Base-by-base conservation (phyloP, 106 monocot genomes). In the Dioscorea dumetorum region DNA sequence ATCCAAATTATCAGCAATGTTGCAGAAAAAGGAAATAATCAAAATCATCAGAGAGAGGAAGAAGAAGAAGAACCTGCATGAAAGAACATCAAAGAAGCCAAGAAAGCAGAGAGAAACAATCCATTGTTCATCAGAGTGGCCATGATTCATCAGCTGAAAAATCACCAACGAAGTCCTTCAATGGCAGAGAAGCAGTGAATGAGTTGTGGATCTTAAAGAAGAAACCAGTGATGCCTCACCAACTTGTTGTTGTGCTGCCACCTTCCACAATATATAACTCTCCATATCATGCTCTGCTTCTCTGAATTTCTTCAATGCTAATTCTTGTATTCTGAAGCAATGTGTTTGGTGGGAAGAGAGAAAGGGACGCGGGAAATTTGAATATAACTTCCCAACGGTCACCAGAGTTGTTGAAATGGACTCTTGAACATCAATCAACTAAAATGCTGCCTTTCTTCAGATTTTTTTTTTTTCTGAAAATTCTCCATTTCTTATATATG, bases 281-380 rank as follows among this genome's bases (percentile, higher is more conserved):
- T 24, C 19, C 15, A 54, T n/a, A n/a, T 41, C 20, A 49, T 48
- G 7, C 11, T 71, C 51, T 61, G 3, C 10, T 50, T 10, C 31
- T 62, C 8, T 48, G 8, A n/a, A 31, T 88, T 78, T 72, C 76
- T 84, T 88, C 18, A 34, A 67, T 20, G 61, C 63, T 59, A 81
- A 67, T 84, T 76, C 48, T 64, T 84, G 78, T 63, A 57, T 57
- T 73, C 34, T 53, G 73, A 88, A 88, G 81, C 84, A 88, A 88
- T 58, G 72, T 70, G 88, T 84, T 88, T 88, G 88, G 88, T 84
- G 78, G 73, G 70, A 18, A 48, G 24, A 63, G 35, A 70, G 66
- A 79, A 73, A 71, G 58, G 61, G 50, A 69, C 78, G 67, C 66
- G 73, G 67, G 75, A 78, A 60, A 72, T 75, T 78, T 75, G 81